Conservation (phyloP, 345 rosid genomes). For the Litchi chinensis region DNA sequence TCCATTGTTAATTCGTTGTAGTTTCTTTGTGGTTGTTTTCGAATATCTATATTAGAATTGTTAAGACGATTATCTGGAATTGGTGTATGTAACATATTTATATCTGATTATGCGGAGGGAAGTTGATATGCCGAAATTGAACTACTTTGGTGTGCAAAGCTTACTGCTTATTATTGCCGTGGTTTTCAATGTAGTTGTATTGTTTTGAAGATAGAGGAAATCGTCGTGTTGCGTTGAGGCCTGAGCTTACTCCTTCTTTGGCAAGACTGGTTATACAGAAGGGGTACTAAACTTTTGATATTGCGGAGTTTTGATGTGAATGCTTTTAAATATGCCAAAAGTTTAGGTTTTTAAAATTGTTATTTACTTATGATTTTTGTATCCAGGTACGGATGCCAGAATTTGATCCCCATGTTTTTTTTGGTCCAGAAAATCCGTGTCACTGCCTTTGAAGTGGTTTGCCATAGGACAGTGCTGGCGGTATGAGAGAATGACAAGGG, state of each 20-base stretch:
- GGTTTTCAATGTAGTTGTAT: constrained; percentile 58
- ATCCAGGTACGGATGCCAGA: constrained; percentile 64
- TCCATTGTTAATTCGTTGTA: background rate
- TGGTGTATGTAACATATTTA: background rate
- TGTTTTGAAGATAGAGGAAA: constrained; percentile 95
- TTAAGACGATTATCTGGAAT: background rate
- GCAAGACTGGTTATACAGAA: constrained; percentile 94
- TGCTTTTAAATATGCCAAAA: background rate
- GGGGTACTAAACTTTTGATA: constrained; percentile 53
- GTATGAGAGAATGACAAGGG: constrained; percentile 97
- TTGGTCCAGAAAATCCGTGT: constrained; percentile 83
- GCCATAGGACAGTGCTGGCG: constrained; percentile 98
- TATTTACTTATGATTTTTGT: constrained; percentile 44
- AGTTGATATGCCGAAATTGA: background rate
- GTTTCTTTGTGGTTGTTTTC: background rate
- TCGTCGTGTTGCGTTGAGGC: constrained; percentile 97
- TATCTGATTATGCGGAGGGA: background rate
- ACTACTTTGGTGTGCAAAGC: background rate
- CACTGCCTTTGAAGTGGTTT: constrained; percentile 97
- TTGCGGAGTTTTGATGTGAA: background rate
- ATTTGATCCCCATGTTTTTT: constrained; percentile 64
- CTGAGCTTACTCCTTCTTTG: constrained; percentile 94
- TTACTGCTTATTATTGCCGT: background rate
- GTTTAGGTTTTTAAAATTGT: constrained; percentile 23
- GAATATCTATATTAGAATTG: background rate